phyloP scores from a whole-genome alignment of 2,329 filamentous ascomycete genomes.

The Neonectria hederae region DNA sequence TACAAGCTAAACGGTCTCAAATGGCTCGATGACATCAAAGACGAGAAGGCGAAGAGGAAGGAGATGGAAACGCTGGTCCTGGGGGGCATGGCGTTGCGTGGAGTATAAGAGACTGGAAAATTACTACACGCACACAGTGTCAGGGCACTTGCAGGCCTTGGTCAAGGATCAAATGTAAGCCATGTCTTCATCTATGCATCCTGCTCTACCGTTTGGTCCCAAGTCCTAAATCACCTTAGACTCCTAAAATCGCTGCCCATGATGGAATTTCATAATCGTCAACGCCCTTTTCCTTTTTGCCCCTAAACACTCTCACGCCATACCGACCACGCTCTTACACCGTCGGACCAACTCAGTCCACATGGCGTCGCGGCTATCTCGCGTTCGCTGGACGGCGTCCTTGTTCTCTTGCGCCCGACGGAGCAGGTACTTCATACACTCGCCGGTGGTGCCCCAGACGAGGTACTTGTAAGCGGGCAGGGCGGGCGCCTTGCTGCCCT shows the following conservation, averaged over 20 bases:
- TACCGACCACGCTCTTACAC: slow-evolving; percentile 54
- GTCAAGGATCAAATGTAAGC: slow-evolving; percentile 38
- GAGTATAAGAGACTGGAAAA: slow-evolving; percentile 37
- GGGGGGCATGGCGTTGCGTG: slow-evolving; percentile 75
- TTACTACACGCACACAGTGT: neutral
- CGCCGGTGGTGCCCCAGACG: slow-evolving; percentile 75
- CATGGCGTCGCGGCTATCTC: slow-evolving; percentile 70
- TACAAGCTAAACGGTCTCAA: slow-evolving; percentile 81
- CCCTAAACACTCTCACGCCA: slow-evolving; percentile 41
- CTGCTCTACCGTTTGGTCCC: slow-evolving; percentile 38
- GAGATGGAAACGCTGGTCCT: slow-evolving; percentile 76
- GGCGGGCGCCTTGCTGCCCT: slow-evolving; percentile 38
- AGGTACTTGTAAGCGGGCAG: slow-evolving; percentile 76
- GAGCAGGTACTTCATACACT: slow-evolving; percentile 88
- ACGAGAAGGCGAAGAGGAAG: slow-evolving; percentile 54
- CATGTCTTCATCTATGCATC: slow-evolving; percentile 41
- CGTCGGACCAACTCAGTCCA: slow-evolving; percentile 68
- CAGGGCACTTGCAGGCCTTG: neutral
- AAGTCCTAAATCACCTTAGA: slow-evolving; percentile 38
- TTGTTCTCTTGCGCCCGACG: slow-evolving; percentile 73
- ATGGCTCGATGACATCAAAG: slow-evolving; percentile 57
- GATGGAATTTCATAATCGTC: slow-evolving; percentile 40
- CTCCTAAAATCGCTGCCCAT: slow-evolving; percentile 44
- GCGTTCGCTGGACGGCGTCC: slow-evolving; percentile 73
- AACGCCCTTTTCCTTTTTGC: slow-evolving; percentile 21